Conservation (phyloP, 495 filamentous ascomycete genomes). For the Hapsidospora chrysogenum region DNA sequence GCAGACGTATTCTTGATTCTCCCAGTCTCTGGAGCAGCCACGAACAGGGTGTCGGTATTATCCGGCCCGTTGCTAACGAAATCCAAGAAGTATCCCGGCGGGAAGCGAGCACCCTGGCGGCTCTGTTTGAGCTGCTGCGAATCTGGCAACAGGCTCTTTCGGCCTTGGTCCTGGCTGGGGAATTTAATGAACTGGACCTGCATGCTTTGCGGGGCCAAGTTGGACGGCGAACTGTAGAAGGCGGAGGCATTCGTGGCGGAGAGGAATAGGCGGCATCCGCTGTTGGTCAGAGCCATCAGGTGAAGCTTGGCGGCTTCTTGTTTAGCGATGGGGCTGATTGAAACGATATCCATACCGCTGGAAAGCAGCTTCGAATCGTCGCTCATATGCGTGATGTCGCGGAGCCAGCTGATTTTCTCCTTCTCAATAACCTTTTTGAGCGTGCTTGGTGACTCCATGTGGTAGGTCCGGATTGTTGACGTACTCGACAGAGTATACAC, state of each 20-base stretch:
- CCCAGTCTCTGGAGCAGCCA: conserved; percentile 75
- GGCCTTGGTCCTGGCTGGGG: conserved; percentile 35
- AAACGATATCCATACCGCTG: conserved; percentile 51
- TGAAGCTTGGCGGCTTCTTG: conserved; percentile 70
- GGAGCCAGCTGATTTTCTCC: conserved; percentile 31
- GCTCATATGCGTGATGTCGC: conserved; percentile 65
- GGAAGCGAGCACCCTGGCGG: conserved; percentile 45
- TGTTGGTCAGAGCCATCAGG: conserved; percentile 78
- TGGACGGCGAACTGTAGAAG: conserved; percentile 37
- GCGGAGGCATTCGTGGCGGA: conserved; percentile 72
- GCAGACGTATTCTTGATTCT: conserved; percentile 43
- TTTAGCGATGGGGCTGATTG: conserved; percentile 67
- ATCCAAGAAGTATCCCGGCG: conserved; percentile 84
- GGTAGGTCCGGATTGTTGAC: conserved; percentile 74
- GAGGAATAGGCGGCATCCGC: conserved; percentile 79
- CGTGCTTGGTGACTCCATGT: conserved; percentile 42
- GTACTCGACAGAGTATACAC: conserved; percentile 78
- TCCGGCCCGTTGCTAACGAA: conserved; percentile 40
- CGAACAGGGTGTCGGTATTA: conserved; percentile 52
- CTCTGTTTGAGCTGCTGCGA: conserved; percentile 29
- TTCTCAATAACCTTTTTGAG: conserved; percentile 39
- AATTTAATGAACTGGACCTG: conserved; percentile 91
- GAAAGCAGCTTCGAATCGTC: conserved; percentile 50
- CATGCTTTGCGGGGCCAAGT: conserved; percentile 77
- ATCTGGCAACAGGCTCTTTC: conserved; percentile 12